phyloP scores from a whole-genome alignment of 1,284 basidiomycete genomes.

The Sporisorium sorghi region DNA sequence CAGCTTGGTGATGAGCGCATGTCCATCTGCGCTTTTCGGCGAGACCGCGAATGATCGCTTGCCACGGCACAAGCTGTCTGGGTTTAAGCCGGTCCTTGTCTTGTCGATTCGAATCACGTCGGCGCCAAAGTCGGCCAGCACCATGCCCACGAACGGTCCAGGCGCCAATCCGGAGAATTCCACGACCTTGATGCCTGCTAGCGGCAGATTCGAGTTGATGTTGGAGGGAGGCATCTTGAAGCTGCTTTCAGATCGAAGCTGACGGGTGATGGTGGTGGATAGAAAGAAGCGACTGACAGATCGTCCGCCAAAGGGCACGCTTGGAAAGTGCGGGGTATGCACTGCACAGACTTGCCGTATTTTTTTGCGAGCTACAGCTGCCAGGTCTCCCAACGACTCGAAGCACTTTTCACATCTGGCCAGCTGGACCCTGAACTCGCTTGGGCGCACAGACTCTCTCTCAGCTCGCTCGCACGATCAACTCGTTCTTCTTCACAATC shows the following conservation, averaged over 20 bases:
- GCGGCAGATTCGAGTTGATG: constrained; percentile 31
- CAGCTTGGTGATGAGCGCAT: constrained; percentile 75
- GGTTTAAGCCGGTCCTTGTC: constrained; percentile 68
- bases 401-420: constrained; percentile 11
- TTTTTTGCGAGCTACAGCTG: constrained; percentile 36
- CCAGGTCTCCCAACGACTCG: constrained; percentile 6
- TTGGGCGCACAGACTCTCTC: background rate
- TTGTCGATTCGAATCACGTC: constrained; percentile 81
- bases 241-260: background rate
- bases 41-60: constrained; percentile 81
- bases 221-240: constrained; percentile 23
- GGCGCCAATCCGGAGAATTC: constrained; percentile 85
- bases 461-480: background rate
- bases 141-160: constrained; percentile 79
- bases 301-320: background rate
- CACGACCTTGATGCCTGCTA: constrained; percentile 41
- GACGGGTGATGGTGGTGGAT: constrained; percentile 8
- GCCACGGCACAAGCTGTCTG: constrained; percentile 74
- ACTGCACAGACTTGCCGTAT: constrained; percentile 6
- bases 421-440: constrained; percentile 15
- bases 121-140: constrained; percentile 84
- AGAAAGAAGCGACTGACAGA: no score
- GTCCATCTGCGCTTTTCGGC: constrained; percentile 76
- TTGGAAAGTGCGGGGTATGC: constrained; percentile 11
- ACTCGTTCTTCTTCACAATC: background rate